These are phyloP conservation scores for Wolfiporia cocos DNA, from an alignment of 1,284 basidiomycete genomes.

Conservation along the genomic window DNA sequence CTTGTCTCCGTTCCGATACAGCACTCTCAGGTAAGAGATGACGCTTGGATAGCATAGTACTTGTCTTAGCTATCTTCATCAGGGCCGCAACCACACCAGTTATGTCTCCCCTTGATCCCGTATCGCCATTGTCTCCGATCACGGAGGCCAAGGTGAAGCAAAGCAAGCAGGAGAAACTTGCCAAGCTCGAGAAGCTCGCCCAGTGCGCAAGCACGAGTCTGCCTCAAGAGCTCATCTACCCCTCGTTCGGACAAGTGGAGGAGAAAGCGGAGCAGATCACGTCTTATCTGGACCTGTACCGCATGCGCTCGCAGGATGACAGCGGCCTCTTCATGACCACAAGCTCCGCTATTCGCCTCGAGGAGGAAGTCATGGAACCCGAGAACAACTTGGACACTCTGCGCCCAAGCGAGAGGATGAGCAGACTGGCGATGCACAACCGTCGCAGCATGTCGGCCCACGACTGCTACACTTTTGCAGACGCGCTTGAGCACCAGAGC, in stretches of 20 bases:
- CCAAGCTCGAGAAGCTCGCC: constrained; percentile 21
- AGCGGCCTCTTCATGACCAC: constrained; percentile 8
- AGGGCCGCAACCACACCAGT: constrained; percentile 1
- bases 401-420: constrained; percentile 7
- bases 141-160: constrained; percentile 9
- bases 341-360: constrained; percentile 1
- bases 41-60: too few species aligned
- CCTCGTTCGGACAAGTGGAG: constrained; percentile 17
- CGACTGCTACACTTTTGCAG: constrained; percentile 12
- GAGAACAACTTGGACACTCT: constrained; percentile 3
- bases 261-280: constrained; percentile 15
- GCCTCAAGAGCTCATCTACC: constrained; percentile 19
- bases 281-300: constrained; percentile 26
- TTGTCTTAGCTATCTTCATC: too few species aligned
- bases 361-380: constrained; percentile 6
- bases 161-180: constrained; percentile 11
- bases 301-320: constrained; percentile 13
- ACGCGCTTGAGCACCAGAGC: constrained; percentile 4
- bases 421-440: constrained; percentile 1
- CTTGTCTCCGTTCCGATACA: constrained; percentile 10
- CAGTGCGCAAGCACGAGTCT: constrained; percentile 16
- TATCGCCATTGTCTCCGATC: constrained; percentile 16
- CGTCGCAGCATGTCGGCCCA: constrained; percentile 22
- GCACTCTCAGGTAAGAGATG: constrained; percentile 5
- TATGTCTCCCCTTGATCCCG: constrained; percentile 9